phyloP scores from a whole-genome alignment of 306 rosid species.

The Vigna mungo region DNA sequence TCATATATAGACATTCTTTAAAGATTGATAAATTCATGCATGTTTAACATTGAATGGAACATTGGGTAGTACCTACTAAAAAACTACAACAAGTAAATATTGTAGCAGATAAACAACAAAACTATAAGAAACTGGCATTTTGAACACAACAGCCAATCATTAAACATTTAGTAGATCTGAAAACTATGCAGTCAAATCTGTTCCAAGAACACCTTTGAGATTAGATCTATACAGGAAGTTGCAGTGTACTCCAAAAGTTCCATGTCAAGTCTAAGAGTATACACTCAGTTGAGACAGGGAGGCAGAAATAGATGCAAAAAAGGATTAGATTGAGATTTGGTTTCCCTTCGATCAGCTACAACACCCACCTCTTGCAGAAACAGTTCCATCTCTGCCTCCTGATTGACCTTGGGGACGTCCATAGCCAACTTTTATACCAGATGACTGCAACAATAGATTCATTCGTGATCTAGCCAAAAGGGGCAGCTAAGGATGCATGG shows the following conservation, averaged over 20 bases:
- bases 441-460: slow-evolving; percentile 64
- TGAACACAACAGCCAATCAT: slow-evolving; percentile 31
- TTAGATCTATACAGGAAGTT: slow-evolving; percentile 62
- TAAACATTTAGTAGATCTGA: slow-evolving; percentile 30
- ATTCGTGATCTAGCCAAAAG: slow-evolving; percentile 12
- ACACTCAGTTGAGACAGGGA: slow-evolving; percentile 42
- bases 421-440: slow-evolving; percentile 89
- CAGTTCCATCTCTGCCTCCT: slow-evolving; percentile 78
- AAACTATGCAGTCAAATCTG: slow-evolving; percentile 37
- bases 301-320: slow-evolving; percentile 40
- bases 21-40: slow-evolving; percentile 9
- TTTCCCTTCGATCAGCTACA: slow-evolving; percentile 62
- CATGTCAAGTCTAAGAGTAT: slow-evolving; percentile 39
- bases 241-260: slow-evolving; percentile 45
- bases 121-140: not conserved
- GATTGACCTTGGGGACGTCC: slow-evolving; percentile 80
- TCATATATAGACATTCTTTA: not conserved
- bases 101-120: not conserved
- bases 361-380: slow-evolving; percentile 74
- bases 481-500: not conserved
- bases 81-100: not conserved
- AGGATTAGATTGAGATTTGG: slow-evolving; percentile 43
- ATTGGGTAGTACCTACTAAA: slow-evolving; percentile 7
- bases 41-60: not conserved
- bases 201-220: slow-evolving; percentile 45